These are phyloP conservation scores for Aristolochia fimbriata DNA, from an alignment of 164 flowering plant species.

Conservation along the genomic window DNA sequence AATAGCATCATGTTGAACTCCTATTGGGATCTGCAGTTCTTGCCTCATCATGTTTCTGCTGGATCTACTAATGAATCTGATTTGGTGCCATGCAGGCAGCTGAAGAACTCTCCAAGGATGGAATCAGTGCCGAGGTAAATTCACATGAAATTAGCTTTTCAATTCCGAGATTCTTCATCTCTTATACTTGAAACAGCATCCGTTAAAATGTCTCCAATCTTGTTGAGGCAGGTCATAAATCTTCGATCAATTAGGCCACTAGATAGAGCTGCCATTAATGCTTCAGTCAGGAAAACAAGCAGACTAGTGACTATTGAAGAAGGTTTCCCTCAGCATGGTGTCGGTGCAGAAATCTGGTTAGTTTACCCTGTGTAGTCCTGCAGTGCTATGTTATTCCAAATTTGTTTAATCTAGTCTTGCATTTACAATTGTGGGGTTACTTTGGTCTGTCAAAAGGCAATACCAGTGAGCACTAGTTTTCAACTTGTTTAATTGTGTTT, in stretches of 20 bases:
- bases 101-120: constrained; percentile 83
- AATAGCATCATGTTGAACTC: no score
- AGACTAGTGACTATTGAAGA: constrained; percentile 90
- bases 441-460: no score
- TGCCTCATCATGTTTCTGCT: background rate
- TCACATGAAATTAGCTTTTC: background rate
- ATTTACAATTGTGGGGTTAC: no score
- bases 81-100: constrained; percentile 56
- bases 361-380: background rate
- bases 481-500: no score
- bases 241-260: constrained; percentile 91
- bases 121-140: constrained; percentile 89
- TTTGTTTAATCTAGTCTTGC: no score
- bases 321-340: constrained; percentile 97
- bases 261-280: constrained; percentile 74
- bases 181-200: background rate
- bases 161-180: background rate
- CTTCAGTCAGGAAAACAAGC: constrained; percentile 89
- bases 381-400: no score
- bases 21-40: no score
- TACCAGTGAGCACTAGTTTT: no score
- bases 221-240: constrained; percentile 60
- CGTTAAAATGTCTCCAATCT: background rate
- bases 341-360: constrained; percentile 96
- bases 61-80: background rate